Evolutionary conservation across 2,329 filamentous ascomycete species (phyloP).

Genomic region (Cercospora sp.): DNA sequence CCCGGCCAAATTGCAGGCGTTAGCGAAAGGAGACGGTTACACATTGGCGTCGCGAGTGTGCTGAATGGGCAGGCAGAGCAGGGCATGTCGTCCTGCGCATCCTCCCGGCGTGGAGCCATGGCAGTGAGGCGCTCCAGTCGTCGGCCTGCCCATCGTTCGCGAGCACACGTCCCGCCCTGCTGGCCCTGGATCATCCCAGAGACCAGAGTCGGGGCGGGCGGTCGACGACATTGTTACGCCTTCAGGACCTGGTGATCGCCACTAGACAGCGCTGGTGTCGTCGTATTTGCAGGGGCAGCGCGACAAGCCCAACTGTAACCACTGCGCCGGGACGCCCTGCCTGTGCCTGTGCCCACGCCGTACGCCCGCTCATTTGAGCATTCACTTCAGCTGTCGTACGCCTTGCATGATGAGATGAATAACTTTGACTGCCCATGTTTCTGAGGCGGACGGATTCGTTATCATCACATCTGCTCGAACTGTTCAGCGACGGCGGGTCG

Average conservation of each 20-base stretch:
- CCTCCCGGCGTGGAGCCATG: not conserved
- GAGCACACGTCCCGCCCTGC: slow-evolving; percentile 13
- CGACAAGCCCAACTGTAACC: slow-evolving; percentile 10
- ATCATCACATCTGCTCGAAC: not conserved
- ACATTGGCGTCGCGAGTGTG: not conserved
- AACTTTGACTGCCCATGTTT: not conserved
- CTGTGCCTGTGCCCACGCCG: not conserved
- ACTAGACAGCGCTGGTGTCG: slow-evolving; percentile 6
- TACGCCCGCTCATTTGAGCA: slow-evolving; percentile 13
- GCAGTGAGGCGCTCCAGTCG: slow-evolving; percentile 19
- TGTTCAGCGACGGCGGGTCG: not conserved
- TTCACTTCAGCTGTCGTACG: not conserved
- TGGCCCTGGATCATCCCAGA: slow-evolving; percentile 23
- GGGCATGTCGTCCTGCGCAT: not conserved
- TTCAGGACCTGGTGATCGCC: slow-evolving; percentile 18
- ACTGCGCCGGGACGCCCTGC: slow-evolving; percentile 20
- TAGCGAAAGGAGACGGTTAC: slow-evolving; percentile 20
- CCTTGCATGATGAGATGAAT: slow-evolving; percentile 10
- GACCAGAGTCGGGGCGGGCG: slow-evolving; percentile 16
- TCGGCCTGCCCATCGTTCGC: slow-evolving; percentile 9
- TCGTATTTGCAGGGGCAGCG: slow-evolving; percentile 11
- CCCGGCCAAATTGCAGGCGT: slow-evolving; percentile 10
- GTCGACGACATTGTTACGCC: slow-evolving; percentile 12
- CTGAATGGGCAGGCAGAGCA: not conserved
- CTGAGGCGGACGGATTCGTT: not conserved